phyloP scores from a whole-genome alignment of 75 land plant species.

The Chamaecyparis obtusa region DNA sequence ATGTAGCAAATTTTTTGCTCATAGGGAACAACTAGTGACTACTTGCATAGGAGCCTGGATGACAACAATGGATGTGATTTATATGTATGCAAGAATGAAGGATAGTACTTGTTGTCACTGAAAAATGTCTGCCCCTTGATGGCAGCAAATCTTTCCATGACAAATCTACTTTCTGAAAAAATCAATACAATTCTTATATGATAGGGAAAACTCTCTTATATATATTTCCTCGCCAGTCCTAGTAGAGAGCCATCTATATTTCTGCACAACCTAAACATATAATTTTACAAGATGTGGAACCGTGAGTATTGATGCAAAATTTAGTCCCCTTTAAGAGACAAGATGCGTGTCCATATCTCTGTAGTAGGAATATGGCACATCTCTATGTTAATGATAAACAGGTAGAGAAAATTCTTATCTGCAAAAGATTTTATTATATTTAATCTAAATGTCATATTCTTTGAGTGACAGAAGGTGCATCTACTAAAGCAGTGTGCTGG shows the following conservation, averaged over 20 bases:
- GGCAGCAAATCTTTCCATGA: not conserved
- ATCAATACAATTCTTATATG: not conserved
- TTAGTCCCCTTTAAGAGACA: not conserved
- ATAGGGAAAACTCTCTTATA: not conserved
- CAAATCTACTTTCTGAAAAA: not conserved
- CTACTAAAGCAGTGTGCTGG: not conserved
- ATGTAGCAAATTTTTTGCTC: not conserved
- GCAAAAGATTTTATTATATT: not conserved
- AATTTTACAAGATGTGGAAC: not conserved
- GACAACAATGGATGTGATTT: not conserved
- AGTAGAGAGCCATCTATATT: not conserved
- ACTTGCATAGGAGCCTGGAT: not conserved
- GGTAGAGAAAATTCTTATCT: not conserved
- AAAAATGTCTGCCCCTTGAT: not conserved
- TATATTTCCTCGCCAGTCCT: not conserved
- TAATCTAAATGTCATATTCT: not conserved
- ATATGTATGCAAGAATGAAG: not conserved
- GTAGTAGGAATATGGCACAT: not conserved
- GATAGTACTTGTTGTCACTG: not conserved
- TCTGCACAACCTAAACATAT: not conserved
- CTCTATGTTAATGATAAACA: not conserved
- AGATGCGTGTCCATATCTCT: not conserved
- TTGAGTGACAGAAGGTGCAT: not conserved
- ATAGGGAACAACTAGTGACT: not conserved
- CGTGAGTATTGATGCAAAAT: not conserved